Evolutionary conservation across 1,284 basidiomycete genomes (phyloP), one percentile per base, ranked within the genome.

Genomic region (Malassezia brasiliensis): DNA sequence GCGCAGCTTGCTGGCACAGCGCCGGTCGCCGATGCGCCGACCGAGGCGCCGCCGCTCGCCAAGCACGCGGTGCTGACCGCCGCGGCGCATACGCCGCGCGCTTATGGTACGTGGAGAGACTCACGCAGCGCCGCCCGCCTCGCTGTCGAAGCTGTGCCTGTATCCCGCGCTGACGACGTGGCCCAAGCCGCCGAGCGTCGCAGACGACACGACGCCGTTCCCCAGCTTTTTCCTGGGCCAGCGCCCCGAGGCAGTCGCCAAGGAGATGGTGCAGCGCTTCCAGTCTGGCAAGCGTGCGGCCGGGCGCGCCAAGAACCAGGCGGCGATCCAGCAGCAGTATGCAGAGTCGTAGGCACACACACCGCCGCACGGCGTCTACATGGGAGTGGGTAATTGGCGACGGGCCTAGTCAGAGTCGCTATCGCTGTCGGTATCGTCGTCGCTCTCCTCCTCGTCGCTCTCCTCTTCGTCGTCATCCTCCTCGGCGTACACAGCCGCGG

Each of bases 401-500:
- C 25, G 25, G 7, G 7, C 25, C 25, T 52, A 49, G 41, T 59
- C 57, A 19, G 50, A 62, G 31, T 48, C 49, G 5, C 55, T 48
- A 25, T 45, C 47, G 3, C 58, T 53, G 4, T 67, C 58, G 2
- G 52, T 36, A 38, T 62, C 41, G 38, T 34, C 25, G 30, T 50
- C 44, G 0, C 47, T 51, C 1, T 64, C 65, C 10, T 64, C 76
- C n/a, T 76, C 74, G 8, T 73, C 76, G 41, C 64, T 67, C 36
- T 72, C 75, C 57, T 76, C 77, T 35, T 78, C 77, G 34, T 78
- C 80, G 46, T 78, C 77, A 30, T 77, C 76, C 12, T 79, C 81
- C 28, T 79, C 80, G 17, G 42, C 51, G 9, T 48, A 37, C 5
- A 36, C 55, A 10, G 19, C 40, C 12, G 50, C 40, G 28, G 48